Evolutionary conservation across 2,329 filamentous ascomycete species (phyloP), one percentile per base, ranked within the genome.

Genomic region (Harringtonia lauricola): DNA sequence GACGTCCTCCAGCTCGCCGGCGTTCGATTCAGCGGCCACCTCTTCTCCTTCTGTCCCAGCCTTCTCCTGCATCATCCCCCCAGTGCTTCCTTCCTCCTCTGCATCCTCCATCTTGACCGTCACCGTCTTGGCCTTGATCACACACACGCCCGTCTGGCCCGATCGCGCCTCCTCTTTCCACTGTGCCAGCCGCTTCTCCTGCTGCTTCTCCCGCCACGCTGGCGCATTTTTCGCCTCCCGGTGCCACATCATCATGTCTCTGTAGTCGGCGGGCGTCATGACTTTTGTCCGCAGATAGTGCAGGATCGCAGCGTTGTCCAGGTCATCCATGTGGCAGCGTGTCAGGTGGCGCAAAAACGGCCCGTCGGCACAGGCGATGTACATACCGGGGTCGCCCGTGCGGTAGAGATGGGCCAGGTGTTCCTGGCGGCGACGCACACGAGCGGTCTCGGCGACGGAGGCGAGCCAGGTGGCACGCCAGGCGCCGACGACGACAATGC

Each of bases 401-500:
- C 9, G 7, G 21, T 35, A 41, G 12, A 26, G 12, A 19, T 22
- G 21, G 12, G 35, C 21, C 10, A 36, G 4, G 22, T 15, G 5
- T 14, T 10, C 21, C 13, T 24, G 22, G 35, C 35, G 21, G 35
- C 35, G 14, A 4, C n/a, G 4, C 7, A 36, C 22, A 6, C 12
- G 35, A 9, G 12, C 19, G 6, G 13, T 14, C 22, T 36, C 35
- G 13, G 35, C 21, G 7, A 17, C 18, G 15, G 40, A 26, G 5
- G 22, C 33, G 3, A 42, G 21, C 40, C 40, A 36, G 31, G 17
- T 8, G 10, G 3, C 22, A 8, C 40, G 40, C 40, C 31, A 42
- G 7, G 29, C 12, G 31, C 40, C 40, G 22, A 42, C 40, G 15
- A 42, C 29, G 24, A 42, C 40, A 19, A 42, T 42, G 12, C 33